These are phyloP conservation scores for Alternaria triticimaculans DNA, from an alignment of 2,329 filamentous ascomycete species.

Conservation along the genomic window DNA sequence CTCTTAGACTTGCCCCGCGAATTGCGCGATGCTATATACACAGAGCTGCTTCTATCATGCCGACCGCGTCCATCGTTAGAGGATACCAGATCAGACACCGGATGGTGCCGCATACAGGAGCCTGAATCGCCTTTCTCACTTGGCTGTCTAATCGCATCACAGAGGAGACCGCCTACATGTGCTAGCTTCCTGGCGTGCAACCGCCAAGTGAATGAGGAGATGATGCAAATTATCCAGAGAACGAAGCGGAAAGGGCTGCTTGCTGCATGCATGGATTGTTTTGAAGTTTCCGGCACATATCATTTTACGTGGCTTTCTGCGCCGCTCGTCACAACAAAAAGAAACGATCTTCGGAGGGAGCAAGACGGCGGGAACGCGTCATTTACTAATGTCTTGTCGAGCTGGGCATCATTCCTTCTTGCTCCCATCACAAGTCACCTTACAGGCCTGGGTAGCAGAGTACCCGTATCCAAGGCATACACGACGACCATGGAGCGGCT, in stretches of 20 bases:
- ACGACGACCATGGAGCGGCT: slow-evolving; percentile 33
- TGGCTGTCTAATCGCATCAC: slow-evolving; percentile 34
- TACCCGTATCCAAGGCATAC: neutral
- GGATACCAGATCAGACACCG: slow-evolving; percentile 26
- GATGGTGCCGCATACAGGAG: slow-evolving; percentile 23
- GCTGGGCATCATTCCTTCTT: slow-evolving; percentile 26
- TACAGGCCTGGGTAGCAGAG: neutral
- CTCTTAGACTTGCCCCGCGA: slow-evolving; percentile 42
- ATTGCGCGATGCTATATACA: slow-evolving; percentile 44
- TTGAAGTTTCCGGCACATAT: slow-evolving; percentile 37
- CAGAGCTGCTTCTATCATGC: slow-evolving; percentile 31
- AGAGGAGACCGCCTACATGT: slow-evolving; percentile 33
- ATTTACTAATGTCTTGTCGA: slow-evolving; percentile 9
- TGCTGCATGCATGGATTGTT: slow-evolving; percentile 37
- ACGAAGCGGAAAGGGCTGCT: slow-evolving; percentile 24
- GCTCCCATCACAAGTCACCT: slow-evolving; percentile 8
- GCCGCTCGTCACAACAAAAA: slow-evolving; percentile 34
- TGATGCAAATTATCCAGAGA: slow-evolving; percentile 29
- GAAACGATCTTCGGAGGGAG: neutral
- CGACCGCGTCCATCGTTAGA: slow-evolving; percentile 26
- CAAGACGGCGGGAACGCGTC: neutral
- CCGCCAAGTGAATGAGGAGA: slow-evolving; percentile 39
- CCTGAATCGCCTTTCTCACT: slow-evolving; percentile 26
- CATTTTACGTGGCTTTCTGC: slow-evolving; percentile 43
- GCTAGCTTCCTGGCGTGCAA: slow-evolving; percentile 39